Conservation (phyloP, 2,329 filamentous ascomycete genomes). For the Calonectria multiphialidica region DNA sequence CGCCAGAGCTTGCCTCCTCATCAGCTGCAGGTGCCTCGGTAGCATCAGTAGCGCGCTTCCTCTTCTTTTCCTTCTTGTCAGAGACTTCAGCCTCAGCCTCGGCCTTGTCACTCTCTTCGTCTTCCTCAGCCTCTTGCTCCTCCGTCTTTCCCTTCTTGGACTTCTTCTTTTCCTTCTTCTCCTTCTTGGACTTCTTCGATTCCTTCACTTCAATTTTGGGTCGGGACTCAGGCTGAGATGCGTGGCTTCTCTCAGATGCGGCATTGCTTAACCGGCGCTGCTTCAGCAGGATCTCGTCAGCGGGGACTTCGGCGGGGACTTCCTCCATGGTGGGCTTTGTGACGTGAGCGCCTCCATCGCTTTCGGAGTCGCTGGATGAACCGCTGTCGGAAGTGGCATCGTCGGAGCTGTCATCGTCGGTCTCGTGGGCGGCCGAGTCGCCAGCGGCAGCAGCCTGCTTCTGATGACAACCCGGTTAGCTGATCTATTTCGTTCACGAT, state of each 20-base stretch:
- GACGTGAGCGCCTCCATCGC: slow-evolving; percentile 38
- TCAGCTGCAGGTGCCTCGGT: slow-evolving; percentile 28
- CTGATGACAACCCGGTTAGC: slow-evolving; percentile 5
- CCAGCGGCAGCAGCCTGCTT: neutral
- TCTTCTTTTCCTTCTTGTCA: slow-evolving; percentile 46
- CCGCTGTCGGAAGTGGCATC: slow-evolving; percentile 36
- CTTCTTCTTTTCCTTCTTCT: slow-evolving; percentile 42
- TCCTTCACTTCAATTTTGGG: slow-evolving; percentile 37
- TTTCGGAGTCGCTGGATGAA: slow-evolving; percentile 35
- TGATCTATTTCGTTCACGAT: neutral
- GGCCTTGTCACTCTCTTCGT: slow-evolving; percentile 9
- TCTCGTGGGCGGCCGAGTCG: neutral
- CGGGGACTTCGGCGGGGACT: slow-evolving; percentile 36
- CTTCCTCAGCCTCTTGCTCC: slow-evolving; percentile 34
- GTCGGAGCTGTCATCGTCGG: slow-evolving; percentile 33
- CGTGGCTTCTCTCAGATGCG: slow-evolving; percentile 38
- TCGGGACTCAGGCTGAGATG: slow-evolving; percentile 27
- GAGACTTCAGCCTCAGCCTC: slow-evolving; percentile 33
- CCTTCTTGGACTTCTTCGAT: slow-evolving; percentile 31
- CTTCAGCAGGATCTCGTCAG: slow-evolving; percentile 48
- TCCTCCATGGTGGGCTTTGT: slow-evolving; percentile 35
- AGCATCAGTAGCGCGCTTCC: slow-evolving; percentile 46
- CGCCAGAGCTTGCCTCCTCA: slow-evolving; percentile 28
- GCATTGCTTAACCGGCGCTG: slow-evolving; percentile 48
- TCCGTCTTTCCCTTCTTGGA: slow-evolving; percentile 30